Evolutionary conservation across 73 alveolate genomes (phyloP).

Genomic region (Paramecium caudatum): DNA sequence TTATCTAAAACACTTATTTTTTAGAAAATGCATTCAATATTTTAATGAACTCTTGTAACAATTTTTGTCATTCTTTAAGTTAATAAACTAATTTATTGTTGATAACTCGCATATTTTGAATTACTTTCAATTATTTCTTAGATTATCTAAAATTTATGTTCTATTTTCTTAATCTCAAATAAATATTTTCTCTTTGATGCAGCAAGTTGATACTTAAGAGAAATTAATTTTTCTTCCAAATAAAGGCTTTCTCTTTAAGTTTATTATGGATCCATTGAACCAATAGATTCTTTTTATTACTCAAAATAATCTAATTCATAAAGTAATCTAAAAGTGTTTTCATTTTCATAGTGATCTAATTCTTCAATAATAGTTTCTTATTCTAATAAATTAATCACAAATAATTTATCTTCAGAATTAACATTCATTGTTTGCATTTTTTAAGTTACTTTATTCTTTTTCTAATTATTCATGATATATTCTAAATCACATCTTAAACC

Average conservation of each 20-base stretch:
- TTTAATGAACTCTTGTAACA: constrained; percentile 25
- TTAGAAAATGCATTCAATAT: constrained; percentile 14
- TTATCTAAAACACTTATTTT: constrained; percentile 16
- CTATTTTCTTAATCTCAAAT: constrained; percentile 38
- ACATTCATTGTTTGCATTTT: constrained; percentile 40
- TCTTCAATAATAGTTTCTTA: constrained; percentile 45
- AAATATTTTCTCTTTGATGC: constrained; percentile 48
- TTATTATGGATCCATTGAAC: not conserved
- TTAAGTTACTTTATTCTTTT: constrained; percentile 27
- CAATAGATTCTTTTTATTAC: constrained; percentile 23
- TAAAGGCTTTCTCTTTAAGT: constrained; percentile 20
- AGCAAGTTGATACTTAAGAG: constrained; percentile 48
- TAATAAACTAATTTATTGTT: not conserved
- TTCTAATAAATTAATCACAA: constrained; percentile 34
- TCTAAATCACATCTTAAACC: constrained; percentile 65
- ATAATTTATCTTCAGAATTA: constrained; percentile 21
- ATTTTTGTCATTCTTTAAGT: constrained; percentile 4
- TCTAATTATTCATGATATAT: constrained; percentile 25
- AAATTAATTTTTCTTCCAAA: constrained; percentile 51
- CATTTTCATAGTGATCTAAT: constrained; percentile 68
- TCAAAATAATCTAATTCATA: constrained; percentile 62
- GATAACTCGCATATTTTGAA: constrained; percentile 31
- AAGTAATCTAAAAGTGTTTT: constrained; percentile 48
- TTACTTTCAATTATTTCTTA: not conserved
- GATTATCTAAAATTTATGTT: constrained; percentile 12